These are phyloP conservation scores for Cymodocea nodosa DNA, from an alignment of 116 monocot species.

Conservation along the genomic window DNA sequence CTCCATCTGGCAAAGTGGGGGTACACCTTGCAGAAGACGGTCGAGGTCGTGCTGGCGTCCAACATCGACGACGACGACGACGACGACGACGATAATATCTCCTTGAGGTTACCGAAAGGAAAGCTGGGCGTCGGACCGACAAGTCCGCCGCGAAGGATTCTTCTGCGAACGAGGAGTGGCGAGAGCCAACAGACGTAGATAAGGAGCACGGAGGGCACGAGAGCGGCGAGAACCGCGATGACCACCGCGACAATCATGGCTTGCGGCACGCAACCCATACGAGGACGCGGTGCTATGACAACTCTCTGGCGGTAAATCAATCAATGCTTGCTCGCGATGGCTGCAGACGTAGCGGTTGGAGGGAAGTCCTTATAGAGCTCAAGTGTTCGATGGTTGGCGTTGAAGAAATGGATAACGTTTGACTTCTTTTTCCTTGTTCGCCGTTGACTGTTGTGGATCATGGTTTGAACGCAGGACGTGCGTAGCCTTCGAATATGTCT, in stretches of 20 bases:
- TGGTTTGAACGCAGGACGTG: no score
- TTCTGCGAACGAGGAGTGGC: conserved; percentile 9
- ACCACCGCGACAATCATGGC: conserved; percentile 8
- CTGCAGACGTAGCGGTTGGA: no score
- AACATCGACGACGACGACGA: conserved; percentile 1
- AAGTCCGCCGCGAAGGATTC: conserved; percentile 35
- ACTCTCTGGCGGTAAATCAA: no score
- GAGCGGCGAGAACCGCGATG: conserved; percentile 10
- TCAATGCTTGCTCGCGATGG: no score
- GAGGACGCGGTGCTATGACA: no score
- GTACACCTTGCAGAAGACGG: conserved; percentile 42
- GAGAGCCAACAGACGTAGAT: conserved; percentile 22
- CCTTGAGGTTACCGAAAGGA: conserved; percentile 47
- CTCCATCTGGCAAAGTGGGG: conserved; percentile 66
- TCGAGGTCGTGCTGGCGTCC: conserved; percentile 7
- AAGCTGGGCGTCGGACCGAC: conserved; percentile 52
- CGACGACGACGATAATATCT: conserved; percentile 21
- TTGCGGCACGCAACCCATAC: no score
- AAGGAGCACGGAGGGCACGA: neutral
- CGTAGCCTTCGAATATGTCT: no score
- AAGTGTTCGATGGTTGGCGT: no score
- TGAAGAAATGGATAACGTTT: no score
- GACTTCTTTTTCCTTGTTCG: no score
- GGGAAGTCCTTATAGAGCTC: no score
- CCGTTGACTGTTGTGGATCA: no score